Conservation (phyloP, 352 stramenopile genomes). For the Plasmopara halstedii region DNA sequence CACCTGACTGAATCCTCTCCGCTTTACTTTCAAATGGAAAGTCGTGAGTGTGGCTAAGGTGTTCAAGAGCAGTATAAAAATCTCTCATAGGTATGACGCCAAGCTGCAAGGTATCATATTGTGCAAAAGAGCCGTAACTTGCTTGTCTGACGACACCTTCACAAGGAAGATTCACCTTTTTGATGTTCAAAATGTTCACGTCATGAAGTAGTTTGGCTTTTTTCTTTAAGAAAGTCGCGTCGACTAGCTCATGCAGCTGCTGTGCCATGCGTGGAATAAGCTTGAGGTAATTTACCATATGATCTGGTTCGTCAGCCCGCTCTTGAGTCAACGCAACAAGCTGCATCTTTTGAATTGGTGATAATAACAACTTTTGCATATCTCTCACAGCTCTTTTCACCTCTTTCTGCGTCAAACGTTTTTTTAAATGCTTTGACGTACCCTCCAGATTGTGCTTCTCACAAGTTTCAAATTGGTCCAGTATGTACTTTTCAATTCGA, state of each 20-base stretch:
- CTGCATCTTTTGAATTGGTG: slow-evolving; percentile 40
- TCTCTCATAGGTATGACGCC: slow-evolving; percentile 31
- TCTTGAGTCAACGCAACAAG: slow-evolving; percentile 26
- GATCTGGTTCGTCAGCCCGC: slow-evolving; percentile 9
- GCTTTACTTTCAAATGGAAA: slow-evolving; percentile 15
- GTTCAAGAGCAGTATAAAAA: slow-evolving; percentile 25
- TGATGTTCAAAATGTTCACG: slow-evolving; percentile 14
- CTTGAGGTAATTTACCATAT: slow-evolving; percentile 40
- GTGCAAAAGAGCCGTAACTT: slow-evolving; percentile 29
- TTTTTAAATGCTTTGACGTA: slow-evolving; percentile 39
- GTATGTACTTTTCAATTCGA: slow-evolving; percentile 29
- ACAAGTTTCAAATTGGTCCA: slow-evolving; percentile 41
- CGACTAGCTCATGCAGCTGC: slow-evolving; percentile 25
- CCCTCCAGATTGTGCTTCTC: slow-evolving; percentile 42
- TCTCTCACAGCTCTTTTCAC: slow-evolving; percentile 34
- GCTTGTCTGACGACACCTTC: slow-evolving; percentile 25
- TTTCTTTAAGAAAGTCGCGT: slow-evolving; percentile 18
- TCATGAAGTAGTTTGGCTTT: slow-evolving; percentile 18
- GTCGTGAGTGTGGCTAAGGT: slow-evolving; percentile 13
- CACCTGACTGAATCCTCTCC: slow-evolving; percentile 26
- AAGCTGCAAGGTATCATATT: slow-evolving; percentile 19
- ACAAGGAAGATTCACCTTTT: slow-evolving; percentile 9
- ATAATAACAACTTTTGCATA: slow-evolving; percentile 50
- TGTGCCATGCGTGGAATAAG: slow-evolving; percentile 22
- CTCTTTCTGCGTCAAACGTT: slow-evolving; percentile 37